phyloP scores from a whole-genome alignment of 768 basidiomycete species.

The Rickenella mellea region DNA sequence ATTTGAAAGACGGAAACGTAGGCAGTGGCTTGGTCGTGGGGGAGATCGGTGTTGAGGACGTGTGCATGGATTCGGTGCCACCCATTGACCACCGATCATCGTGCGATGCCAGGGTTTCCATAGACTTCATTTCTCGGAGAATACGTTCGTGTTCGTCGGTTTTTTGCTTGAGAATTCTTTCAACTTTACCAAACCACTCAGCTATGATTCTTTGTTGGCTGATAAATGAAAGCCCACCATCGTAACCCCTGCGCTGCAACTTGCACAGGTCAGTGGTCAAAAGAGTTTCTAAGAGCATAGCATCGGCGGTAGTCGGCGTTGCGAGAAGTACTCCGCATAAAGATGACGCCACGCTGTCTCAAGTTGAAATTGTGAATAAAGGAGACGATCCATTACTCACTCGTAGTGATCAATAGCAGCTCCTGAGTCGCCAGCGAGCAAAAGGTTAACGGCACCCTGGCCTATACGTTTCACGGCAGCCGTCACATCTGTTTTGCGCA shows the following conservation, averaged over 20 bases:
- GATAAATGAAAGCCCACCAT: constrained; percentile 36
- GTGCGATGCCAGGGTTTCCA: no score
- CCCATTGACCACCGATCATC: no score
- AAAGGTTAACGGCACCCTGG: constrained; percentile 58
- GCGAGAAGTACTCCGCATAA: constrained; percentile 75
- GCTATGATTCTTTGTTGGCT: constrained; percentile 6
- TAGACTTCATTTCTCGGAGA: no score
- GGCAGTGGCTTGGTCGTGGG: no score
- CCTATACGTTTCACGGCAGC: constrained; percentile 52
- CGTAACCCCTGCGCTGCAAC: constrained; percentile 76
- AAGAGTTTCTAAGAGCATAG: constrained; percentile 86
- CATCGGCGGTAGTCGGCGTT: constrained; percentile 74
- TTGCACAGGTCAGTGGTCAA: constrained; percentile 83
- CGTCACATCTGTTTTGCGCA: constrained; percentile 58
- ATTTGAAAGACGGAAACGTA: no score
- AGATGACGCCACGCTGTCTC: constrained; percentile 67
- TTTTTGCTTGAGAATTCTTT: constrained; percentile 83
- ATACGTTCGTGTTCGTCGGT: constrained; percentile 53
- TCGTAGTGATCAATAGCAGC: constrained; percentile 86
- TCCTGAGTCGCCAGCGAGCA: constrained; percentile 64
- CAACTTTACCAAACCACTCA: constrained; percentile 41
- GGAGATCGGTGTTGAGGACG: no score
- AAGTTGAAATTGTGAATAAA: no score
- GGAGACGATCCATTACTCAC: constrained; percentile 32
- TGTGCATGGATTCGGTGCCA: no score